phyloP scores from a whole-genome alignment of 2,329 filamentous ascomycete genomes.

The Dothiorella sarmentorum region DNA sequence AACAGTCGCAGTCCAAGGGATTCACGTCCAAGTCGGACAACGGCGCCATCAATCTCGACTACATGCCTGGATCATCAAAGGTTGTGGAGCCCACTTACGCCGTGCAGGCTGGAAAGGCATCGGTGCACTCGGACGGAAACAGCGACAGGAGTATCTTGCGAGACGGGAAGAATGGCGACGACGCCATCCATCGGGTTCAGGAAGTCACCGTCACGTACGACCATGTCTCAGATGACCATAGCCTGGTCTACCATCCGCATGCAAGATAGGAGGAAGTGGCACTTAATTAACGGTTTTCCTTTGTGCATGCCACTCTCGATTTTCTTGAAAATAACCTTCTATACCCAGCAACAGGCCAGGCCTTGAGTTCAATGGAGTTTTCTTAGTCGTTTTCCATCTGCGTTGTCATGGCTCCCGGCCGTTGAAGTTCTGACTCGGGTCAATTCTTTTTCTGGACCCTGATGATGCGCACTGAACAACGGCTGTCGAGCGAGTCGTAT shows the following conservation, averaged over 20 bases:
- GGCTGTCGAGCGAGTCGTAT: no score
- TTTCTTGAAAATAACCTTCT: no score
- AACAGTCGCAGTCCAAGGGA: slow-evolving; percentile 8
- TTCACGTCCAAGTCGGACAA: neutral
- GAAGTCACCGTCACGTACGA: slow-evolving; percentile 19
- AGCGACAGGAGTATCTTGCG: slow-evolving; percentile 22
- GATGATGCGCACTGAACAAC: no score
- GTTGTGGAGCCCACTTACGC: neutral
- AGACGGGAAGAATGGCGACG: neutral
- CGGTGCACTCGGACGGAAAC: slow-evolving; percentile 2
- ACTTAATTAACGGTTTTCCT: no score
- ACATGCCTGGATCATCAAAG: slow-evolving; percentile 2
- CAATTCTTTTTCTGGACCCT: no score
- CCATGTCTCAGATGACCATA: neutral
- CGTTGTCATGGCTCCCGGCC: no score
- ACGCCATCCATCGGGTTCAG: slow-evolving; percentile 17
- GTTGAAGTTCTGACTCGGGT: no score
- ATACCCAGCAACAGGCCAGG: no score
- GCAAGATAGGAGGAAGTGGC: neutral
- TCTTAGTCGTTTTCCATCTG: no score
- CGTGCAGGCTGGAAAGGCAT: neutral
- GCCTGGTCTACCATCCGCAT: neutral
- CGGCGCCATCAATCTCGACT: slow-evolving; percentile 9
- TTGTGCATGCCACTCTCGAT: no score
- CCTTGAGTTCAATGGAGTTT: no score